Base-by-base conservation (phyloP, 768 basidiomycete genomes). In the Auriscalpium vulgare region DNA sequence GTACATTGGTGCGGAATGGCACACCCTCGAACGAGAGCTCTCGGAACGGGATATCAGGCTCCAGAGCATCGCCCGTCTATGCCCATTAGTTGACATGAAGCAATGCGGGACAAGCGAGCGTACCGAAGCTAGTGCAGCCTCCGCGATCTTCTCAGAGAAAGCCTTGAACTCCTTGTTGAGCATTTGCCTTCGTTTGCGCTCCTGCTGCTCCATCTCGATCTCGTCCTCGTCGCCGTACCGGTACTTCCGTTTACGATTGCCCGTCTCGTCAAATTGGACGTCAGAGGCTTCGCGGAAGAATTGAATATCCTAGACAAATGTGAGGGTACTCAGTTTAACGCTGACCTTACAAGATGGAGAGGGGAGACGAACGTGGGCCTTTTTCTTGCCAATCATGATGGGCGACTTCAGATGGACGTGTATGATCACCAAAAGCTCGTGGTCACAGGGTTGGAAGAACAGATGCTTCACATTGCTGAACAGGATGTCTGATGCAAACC, bases 331-430 rank as follows among this genome's bases (percentile, higher is more conserved):
- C 17, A 48, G 29, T 29, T 29, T 5, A 29, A 29, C 29, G 29
- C 29, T 21, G 14, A 53, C 19, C 10, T 21, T 40, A 53, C 19
- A 62, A 38, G 35, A 56, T 19, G 19, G 34, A 44, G 8, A 8
- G 44, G 38, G 50, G 46, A 8, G 51, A 75, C 85, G 51, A 64
- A 94, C 92, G 65, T 90, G 91, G 19, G 97, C 85, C 71, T 98
- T 99, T 75, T 94, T 97, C 77, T 98, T 98, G 59, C 97, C 95
- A 62, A 99, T 91, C 81, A 98, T 95, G 69, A 99, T 97, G 0
- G 97, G 97, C 1, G 92, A 82, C 71, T 83, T 97, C 51, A 99
- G 78, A 68, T 98, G 91, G 51, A 97, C 72, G 68, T 99, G 97
- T 36, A 97, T 83, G 59, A 99, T 87, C 54, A 97, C 95, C 53